Conservation (phyloP, 148 eudicot genomes). For the Pharnaceum exiguum region DNA sequence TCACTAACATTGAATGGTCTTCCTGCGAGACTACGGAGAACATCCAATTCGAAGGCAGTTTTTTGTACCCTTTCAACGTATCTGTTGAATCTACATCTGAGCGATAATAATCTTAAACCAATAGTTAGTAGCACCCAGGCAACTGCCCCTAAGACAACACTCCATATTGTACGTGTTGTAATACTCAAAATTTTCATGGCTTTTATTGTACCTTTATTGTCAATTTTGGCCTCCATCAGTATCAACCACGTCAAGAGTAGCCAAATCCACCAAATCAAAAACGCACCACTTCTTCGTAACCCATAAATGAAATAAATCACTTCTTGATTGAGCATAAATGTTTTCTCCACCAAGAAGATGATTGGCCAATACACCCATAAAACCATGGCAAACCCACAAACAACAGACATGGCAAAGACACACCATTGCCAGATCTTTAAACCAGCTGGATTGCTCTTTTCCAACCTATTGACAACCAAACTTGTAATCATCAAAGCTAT, state of each 20-base stretch:
- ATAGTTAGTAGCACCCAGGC: neutral
- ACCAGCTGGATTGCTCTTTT: neutral
- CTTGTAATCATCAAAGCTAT: neutral
- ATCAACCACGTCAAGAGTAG: conserved; percentile 1
- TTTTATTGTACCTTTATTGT: neutral
- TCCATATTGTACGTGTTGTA: neutral
- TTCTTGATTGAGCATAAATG: neutral
- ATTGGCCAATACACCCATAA: conserved; percentile 7
- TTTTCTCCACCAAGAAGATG: conserved; percentile 1
- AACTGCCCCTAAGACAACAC: neutral
- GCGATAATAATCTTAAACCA: neutral
- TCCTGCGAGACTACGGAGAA: neutral
- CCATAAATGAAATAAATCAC: conserved; percentile 10
- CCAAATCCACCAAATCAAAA: conserved; percentile 11
- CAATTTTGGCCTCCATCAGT: neutral
- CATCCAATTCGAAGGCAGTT: neutral
- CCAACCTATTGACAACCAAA: neutral
- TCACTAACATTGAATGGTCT: neutral
- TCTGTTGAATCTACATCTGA: conserved; percentile 8
- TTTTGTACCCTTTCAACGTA: neutral
- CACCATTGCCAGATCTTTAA: conserved; percentile 10
- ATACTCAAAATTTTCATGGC: neutral
- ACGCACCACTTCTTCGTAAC: conserved; percentile 1
- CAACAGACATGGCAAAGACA: neutral
- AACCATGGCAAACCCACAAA: neutral